Conservation (phyloP, 306 rosid species). For the Vigna reflexopilosa region DNA sequence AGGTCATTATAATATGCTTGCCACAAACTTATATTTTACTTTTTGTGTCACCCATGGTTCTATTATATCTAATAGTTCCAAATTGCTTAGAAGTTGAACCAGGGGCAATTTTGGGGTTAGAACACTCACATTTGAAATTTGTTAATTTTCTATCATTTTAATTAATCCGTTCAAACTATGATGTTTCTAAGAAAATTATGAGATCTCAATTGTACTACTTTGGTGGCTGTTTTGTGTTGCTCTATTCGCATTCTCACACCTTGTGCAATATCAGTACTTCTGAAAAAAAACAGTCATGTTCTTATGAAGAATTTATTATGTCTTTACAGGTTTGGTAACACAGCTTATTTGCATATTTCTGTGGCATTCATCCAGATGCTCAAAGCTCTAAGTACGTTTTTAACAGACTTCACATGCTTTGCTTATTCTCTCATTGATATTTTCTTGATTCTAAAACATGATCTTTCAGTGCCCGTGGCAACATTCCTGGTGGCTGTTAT, state of each 20-base stretch:
- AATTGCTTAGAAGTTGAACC: too few relatives aligned
- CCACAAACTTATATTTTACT: background rate
- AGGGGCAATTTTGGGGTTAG: too few relatives aligned
- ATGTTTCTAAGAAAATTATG: too few relatives aligned
- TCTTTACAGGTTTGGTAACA: slow-evolving; percentile 89
- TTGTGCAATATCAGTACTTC: background rate
- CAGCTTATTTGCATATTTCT: slow-evolving; percentile 93
- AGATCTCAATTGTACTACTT: background rate
- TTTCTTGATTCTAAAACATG: slow-evolving; percentile 39
- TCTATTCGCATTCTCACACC: background rate
- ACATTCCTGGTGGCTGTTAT: slow-evolving; percentile 86
- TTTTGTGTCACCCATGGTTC: background rate
- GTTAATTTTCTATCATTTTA: background rate
- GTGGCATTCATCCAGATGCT: slow-evolving; percentile 99
- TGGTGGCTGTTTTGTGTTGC: background rate
- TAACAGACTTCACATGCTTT: slow-evolving; percentile 34
- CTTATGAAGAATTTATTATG: background rate
- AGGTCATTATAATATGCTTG: background rate
- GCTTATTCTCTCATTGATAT: background rate
- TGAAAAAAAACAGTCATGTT: slow-evolving; percentile 9
- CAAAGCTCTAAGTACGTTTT: slow-evolving; percentile 82
- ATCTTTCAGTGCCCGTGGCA: slow-evolving; percentile 94
- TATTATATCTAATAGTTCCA: too few relatives aligned
- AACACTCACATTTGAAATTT: background rate
- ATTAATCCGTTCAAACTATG: slow-evolving; percentile 1